Evolutionary conservation across 805 yeast species (phyloP).

Genomic region (Suhomyces sp.): DNA sequence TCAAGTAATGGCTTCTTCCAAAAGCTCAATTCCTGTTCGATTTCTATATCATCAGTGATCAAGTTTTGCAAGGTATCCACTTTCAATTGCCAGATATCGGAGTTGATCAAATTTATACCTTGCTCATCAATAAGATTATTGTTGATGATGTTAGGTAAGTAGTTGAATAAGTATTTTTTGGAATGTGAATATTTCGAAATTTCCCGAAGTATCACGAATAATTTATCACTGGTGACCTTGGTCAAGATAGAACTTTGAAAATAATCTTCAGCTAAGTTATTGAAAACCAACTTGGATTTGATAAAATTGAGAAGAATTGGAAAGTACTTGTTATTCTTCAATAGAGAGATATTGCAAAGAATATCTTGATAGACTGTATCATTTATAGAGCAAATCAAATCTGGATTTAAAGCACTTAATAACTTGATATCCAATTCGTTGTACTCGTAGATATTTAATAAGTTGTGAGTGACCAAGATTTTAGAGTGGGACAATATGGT

Average conservation of each 20-base stretch:
- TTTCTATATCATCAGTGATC: conserved; percentile 10
- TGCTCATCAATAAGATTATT: conserved; percentile 19
- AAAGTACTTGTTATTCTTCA: conserved; percentile 22
- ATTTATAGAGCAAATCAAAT: conserved; percentile 10
- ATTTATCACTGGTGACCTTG: conserved; percentile 21
- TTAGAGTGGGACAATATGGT: conserved; percentile 2
- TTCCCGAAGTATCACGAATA: conserved; percentile 19
- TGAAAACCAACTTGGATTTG: conserved; percentile 17
- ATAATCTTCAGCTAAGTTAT: conserved; percentile 10
- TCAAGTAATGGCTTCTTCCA: conserved; percentile 24
- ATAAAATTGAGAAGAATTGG: conserved; percentile 25
- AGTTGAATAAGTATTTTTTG: conserved; percentile 19
- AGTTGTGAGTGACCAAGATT: conserved; percentile 21
- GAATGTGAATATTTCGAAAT: conserved; percentile 21
- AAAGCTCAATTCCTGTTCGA: conserved; percentile 12
- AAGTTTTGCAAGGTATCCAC: conserved; percentile 23
- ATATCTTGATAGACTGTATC: conserved; percentile 14
- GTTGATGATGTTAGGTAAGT: conserved; percentile 25
- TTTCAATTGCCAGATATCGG: conserved; percentile 27
- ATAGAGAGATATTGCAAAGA: conserved; percentile 13
- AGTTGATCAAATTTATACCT: conserved; percentile 14
- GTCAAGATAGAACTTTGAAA: conserved; percentile 10
- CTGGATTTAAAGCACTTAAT: conserved; percentile 19
- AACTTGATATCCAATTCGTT: conserved; percentile 21
- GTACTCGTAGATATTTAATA: conserved; percentile 11